phyloP scores from a whole-genome alignment of 371 early-diverging fungal genomes.

The Lichtheimia ornata region DNA sequence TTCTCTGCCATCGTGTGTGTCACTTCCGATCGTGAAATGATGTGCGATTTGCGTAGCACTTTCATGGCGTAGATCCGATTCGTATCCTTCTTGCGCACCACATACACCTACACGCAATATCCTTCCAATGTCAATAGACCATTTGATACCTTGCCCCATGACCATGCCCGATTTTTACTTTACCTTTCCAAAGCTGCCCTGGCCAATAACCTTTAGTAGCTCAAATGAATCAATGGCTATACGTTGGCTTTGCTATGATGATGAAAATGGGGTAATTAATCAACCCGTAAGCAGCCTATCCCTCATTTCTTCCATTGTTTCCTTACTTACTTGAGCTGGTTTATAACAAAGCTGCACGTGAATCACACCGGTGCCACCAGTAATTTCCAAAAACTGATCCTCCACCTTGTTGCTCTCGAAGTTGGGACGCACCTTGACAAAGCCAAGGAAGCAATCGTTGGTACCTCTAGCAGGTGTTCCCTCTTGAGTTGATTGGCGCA shows the following conservation, averaged over 20 bases:
- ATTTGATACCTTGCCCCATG: no score
- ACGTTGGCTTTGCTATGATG: slow-evolving; percentile 52
- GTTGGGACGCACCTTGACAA: slow-evolving; percentile 67
- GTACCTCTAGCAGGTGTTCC: slow-evolving; percentile 35
- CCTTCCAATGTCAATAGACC: neutral
- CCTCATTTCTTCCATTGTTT: neutral
- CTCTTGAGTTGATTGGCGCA: slow-evolving; percentile 62
- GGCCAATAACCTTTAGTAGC: slow-evolving; percentile 92
- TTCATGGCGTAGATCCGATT: slow-evolving; percentile 98
- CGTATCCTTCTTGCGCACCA: slow-evolving; percentile 92
- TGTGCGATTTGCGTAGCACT: slow-evolving; percentile 89
- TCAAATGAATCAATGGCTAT: slow-evolving; percentile 92
- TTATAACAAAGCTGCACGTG: slow-evolving; percentile 75
- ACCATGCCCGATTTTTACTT: no score
- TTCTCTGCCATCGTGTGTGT: slow-evolving; percentile 88
- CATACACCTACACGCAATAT: slow-evolving; percentile 74
- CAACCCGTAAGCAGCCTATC: neutral
- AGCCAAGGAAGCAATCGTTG: slow-evolving; percentile 71
- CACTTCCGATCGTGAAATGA: slow-evolving; percentile 89
- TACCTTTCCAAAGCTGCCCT: slow-evolving; percentile 93
- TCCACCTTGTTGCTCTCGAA: slow-evolving; percentile 62
- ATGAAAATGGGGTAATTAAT: no score
- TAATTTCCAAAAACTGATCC: slow-evolving; percentile 30
- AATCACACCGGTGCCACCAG: slow-evolving; percentile 65
- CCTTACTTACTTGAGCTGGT: slow-evolving; percentile 53